phyloP scores from a whole-genome alignment of 2,329 filamentous ascomycete species.

The Lachnellula subtilissima region DNA sequence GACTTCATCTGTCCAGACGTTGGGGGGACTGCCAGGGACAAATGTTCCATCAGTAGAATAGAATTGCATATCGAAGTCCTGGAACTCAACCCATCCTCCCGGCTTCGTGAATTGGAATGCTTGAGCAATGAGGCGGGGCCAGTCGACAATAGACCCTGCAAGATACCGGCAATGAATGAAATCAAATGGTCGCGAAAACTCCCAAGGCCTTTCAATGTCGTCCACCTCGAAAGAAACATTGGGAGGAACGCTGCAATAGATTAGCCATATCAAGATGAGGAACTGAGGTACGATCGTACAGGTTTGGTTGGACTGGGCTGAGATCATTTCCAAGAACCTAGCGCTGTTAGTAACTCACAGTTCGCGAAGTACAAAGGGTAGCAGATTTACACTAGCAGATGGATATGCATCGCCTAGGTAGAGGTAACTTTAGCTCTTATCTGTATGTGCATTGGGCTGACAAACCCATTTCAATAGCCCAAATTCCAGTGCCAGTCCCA shows the following conservation, averaged over 20 bases:
- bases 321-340: slow-evolving; percentile 53
- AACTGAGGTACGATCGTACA: slow-evolving; percentile 3
- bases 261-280: not conserved
- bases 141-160: slow-evolving; percentile 11
- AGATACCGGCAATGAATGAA: slow-evolving; percentile 49
- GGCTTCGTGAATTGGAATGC: slow-evolving; percentile 10
- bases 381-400: slow-evolving; percentile 3
- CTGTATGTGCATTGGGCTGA: slow-evolving; percentile 29
- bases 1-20: slow-evolving; percentile 10
- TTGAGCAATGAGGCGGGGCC: slow-evolving; percentile 11
- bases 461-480: slow-evolving; percentile 54
- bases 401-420: slow-evolving; percentile 12
- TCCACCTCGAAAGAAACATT: slow-evolving; percentile 62
- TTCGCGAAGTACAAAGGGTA: not conserved
- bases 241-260: slow-evolving; percentile 41
- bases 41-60: slow-evolving; percentile 13
- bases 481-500: slow-evolving; percentile 55
- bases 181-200: slow-evolving; percentile 48
- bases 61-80: slow-evolving; percentile 14
- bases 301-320: slow-evolving; percentile 57
- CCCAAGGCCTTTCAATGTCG: slow-evolving; percentile 49
- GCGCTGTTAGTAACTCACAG: not conserved
- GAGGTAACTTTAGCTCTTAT: not conserved
- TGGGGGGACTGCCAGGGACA: slow-evolving; percentile 5
- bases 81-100: slow-evolving; percentile 16